Conservation (phyloP, 2,329 filamentous ascomycete species). For the Colletotrichum gigasporum region DNA sequence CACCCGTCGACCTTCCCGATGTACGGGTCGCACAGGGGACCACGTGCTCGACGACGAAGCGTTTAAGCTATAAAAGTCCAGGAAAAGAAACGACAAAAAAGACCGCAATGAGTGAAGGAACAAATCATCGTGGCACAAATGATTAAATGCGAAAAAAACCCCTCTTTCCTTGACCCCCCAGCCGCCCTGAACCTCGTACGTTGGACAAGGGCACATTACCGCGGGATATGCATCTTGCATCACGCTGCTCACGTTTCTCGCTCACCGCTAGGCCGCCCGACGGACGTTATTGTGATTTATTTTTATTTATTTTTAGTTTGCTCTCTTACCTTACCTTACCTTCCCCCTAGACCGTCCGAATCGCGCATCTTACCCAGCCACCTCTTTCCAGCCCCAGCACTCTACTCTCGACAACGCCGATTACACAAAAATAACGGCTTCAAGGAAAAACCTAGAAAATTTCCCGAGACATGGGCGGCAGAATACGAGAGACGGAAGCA, state of each 20-base stretch:
- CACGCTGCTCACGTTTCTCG: background rate
- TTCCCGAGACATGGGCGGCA: conserved; percentile 7
- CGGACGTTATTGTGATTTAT: background rate
- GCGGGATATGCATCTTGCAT: conserved; percentile 14
- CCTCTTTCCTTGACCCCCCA: background rate
- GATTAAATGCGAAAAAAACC: background rate
- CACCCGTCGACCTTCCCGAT: conserved; percentile 1
- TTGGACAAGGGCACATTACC: conserved; percentile 29
- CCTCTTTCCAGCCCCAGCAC: background rate
- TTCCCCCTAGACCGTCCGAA: background rate
- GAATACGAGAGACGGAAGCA: background rate
- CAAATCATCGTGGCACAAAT: conserved; percentile 22
- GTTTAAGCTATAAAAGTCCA: background rate
- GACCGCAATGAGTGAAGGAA: background rate
- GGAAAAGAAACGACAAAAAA: background rate
- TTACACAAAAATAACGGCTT: background rate
- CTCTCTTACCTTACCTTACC: background rate
- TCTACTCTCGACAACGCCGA: background rate
- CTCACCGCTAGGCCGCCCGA: conserved; percentile 19
- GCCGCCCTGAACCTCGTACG: conserved; percentile 9
- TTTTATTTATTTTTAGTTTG: background rate
- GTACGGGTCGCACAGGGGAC: conserved; percentile 1
- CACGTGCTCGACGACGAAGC: conserved; percentile 19
- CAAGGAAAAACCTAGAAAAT: background rate
- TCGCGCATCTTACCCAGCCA: background rate